These are phyloP conservation scores for Priceomyces medius DNA, from an alignment of 805 yeast species.

Conservation along the genomic window DNA sequence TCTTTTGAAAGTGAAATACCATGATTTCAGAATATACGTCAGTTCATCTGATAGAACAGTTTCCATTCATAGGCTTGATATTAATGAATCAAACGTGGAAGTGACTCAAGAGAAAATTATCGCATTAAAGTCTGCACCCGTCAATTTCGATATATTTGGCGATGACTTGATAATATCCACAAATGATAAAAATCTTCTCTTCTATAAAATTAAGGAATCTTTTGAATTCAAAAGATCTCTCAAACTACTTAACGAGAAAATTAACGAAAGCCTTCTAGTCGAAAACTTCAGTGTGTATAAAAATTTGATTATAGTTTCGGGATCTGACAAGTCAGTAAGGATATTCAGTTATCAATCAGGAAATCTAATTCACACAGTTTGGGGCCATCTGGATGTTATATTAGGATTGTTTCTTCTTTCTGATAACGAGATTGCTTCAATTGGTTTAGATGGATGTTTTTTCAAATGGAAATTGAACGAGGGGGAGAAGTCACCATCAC, in stretches of 20 bases:
- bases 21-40: conserved; percentile 39
- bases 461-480: conserved; percentile 43
- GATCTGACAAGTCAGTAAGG: conserved; percentile 59
- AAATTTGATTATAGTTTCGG: conserved; percentile 38
- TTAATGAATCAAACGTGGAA: conserved; percentile 16
- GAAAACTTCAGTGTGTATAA: conserved; percentile 41
- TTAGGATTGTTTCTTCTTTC: conserved; percentile 35
- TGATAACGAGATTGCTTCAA: conserved; percentile 34
- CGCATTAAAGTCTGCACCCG: conserved; percentile 51
- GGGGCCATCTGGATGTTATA: conserved; percentile 55
- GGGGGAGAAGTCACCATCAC: background rate
- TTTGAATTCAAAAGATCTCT: conserved; percentile 37
- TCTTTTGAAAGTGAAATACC: conserved; percentile 36
- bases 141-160: conserved; percentile 33
- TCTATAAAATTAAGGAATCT: conserved; percentile 34
- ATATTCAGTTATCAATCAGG: conserved; percentile 47
- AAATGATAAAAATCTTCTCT: conserved; percentile 46
- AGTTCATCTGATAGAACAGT: conserved; percentile 64
- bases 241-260: conserved; percentile 39
- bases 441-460: conserved; percentile 55
- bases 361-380: conserved; percentile 46
- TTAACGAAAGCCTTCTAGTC: conserved; percentile 42
- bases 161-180: conserved; percentile 51
- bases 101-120: conserved; percentile 45
- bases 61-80: conserved; percentile 47